Evolutionary conservation across 1,284 basidiomycete genomes (phyloP).

Genomic region (Trichosporon inkin): DNA sequence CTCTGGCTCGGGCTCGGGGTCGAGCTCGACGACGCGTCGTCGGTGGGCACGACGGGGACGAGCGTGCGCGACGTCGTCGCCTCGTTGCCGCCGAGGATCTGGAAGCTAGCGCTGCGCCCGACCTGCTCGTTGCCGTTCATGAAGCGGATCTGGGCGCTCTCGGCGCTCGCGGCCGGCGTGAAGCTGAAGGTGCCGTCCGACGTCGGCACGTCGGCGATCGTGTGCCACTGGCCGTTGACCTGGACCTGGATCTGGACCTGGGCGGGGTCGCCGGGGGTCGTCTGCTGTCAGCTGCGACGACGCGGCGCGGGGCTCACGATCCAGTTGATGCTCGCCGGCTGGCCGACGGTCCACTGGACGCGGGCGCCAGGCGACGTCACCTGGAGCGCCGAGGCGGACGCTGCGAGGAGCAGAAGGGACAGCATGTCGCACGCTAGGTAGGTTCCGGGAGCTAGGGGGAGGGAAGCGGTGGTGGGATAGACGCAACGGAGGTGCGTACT

Average conservation of each 20-base stretch:
- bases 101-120: background rate
- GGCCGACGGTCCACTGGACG: conserved; percentile 5
- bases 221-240: conserved; percentile 5
- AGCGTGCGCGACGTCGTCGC: background rate
- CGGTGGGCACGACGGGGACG: background rate
- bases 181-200: background rate
- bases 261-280: background rate
- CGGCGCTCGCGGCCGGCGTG: background rate
- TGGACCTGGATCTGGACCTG: conserved; percentile 3
- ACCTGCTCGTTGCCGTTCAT: conserved; percentile 5
- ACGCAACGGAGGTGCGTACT: background rate
- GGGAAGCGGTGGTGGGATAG: background rate
- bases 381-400: conserved; percentile 1
- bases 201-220: background rate
- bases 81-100: background rate
- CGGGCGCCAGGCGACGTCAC: background rate
- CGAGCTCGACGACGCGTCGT: background rate
- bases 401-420: conserved; percentile 2
- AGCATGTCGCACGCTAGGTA: background rate
- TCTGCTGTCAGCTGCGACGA: background rate
- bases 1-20: no score
- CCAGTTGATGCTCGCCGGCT: conserved; percentile 6
- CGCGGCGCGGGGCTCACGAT: background rate
- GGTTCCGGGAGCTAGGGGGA: background rate
- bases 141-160: background rate